Percentiles rank a stretch among this genome's conserved stretches.
Evolutionary conservation across 495 filamentous ascomycete genomes (phyloP).

Genomic region (Penicillium crystallinum): DNA sequence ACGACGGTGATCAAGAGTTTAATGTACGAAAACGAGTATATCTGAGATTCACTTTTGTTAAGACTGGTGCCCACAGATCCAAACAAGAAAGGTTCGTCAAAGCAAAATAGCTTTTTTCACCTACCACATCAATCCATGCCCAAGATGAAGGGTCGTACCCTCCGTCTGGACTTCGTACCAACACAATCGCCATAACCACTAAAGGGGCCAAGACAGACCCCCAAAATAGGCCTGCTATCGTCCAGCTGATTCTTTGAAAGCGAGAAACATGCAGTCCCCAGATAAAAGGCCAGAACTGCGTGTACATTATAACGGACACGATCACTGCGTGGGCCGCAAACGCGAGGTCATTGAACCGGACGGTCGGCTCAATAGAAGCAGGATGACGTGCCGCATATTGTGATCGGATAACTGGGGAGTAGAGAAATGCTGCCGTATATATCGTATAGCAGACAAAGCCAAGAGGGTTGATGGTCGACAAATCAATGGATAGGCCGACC

Average conservation of each 20-base stretch:
- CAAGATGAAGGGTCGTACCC: slow-evolving; percentile 51
- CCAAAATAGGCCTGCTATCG: slow-evolving; percentile 61
- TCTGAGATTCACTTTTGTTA: slow-evolving; percentile 32
- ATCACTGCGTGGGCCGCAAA: slow-evolving; percentile 78
- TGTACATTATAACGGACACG: slow-evolving; percentile 59
- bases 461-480: slow-evolving; percentile 73
- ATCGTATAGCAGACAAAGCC: slow-evolving; percentile 77
- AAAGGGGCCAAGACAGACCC: slow-evolving; percentile 58
- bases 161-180: slow-evolving; percentile 43
- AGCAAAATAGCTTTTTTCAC: slow-evolving; percentile 24
- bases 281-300: slow-evolving; percentile 63
- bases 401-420: slow-evolving; percentile 65
- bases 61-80: background rate
- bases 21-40: slow-evolving; percentile 78
- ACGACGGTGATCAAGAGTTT: slow-evolving; percentile 85
- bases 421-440: slow-evolving; percentile 69
- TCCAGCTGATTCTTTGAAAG: slow-evolving; percentile 53
- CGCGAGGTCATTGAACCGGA: slow-evolving; percentile 82
- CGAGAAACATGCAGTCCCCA: slow-evolving; percentile 68
- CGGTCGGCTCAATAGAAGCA: slow-evolving; percentile 65
- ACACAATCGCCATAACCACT: slow-evolving; percentile 51
- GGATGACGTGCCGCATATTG: slow-evolving; percentile 86
- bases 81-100: background rate
- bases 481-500: slow-evolving; percentile 78
- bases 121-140: slow-evolving; percentile 78